Evolutionary conservation across 495 filamentous ascomycete genomes (phyloP).

Genomic region (Elasticomyces elasticus): DNA sequence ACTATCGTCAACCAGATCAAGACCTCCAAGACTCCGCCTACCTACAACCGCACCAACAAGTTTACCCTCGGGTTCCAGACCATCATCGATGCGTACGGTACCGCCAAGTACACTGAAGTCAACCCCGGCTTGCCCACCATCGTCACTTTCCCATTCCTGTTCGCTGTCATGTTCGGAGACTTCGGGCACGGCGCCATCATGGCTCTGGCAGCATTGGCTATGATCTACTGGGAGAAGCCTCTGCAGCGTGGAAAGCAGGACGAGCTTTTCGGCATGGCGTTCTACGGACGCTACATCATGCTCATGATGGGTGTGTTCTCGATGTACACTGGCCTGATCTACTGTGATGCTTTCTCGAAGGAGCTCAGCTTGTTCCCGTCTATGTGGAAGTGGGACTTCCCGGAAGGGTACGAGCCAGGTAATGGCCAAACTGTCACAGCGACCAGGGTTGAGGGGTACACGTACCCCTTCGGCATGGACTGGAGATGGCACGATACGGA

Average conservation of each 20-base stretch:
- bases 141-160: slow-evolving; percentile 94
- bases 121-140: slow-evolving; percentile 93
- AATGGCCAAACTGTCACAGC: slow-evolving; percentile 46
- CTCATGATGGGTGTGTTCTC: slow-evolving; percentile 96
- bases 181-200: slow-evolving; percentile 86
- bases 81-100: slow-evolving; percentile 96
- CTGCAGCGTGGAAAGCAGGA: slow-evolving; percentile 76
- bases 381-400: slow-evolving; percentile 67
- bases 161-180: slow-evolving; percentile 99
- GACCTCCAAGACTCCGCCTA: slow-evolving; percentile 93
- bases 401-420: slow-evolving; percentile 52
- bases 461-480: slow-evolving; percentile 92
- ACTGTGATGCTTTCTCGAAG: slow-evolving; percentile 96
- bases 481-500: slow-evolving; percentile 95
- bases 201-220: slow-evolving; percentile 64
- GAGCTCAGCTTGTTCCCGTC: slow-evolving; percentile 77
- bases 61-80: slow-evolving; percentile 98
- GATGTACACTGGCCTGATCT: slow-evolving; percentile 92
- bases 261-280: slow-evolving; percentile 94
- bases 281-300: slow-evolving; percentile 97
- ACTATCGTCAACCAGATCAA: slow-evolving; percentile 96
- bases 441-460: slow-evolving; percentile 56
- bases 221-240: slow-evolving; percentile 93
- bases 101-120: slow-evolving; percentile 91
- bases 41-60: slow-evolving; percentile 92